Conservation (phyloP, 2,329 filamentous ascomycete species). For the Aspergillus tamarii region DNA sequence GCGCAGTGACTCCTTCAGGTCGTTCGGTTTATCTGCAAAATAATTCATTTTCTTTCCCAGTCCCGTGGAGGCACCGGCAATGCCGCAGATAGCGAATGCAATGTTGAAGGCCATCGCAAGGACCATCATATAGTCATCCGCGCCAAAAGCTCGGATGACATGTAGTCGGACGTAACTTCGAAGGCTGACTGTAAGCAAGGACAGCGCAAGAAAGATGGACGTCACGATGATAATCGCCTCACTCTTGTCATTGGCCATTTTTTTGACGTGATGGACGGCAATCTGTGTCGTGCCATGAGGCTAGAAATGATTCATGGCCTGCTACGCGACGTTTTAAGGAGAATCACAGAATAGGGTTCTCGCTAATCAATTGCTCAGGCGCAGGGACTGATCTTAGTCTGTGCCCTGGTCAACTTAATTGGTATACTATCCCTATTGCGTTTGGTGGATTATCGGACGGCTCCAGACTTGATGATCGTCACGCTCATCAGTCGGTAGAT, state of each 20-base stretch:
- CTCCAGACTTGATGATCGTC: not conserved
- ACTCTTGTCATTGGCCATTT: conserved; percentile 3
- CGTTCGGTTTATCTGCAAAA: not conserved
- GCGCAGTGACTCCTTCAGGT: not conserved
- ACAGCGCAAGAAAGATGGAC: conserved; percentile 37
- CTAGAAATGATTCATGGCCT: not conserved
- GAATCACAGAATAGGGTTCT: not conserved
- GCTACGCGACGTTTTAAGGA: not conserved
- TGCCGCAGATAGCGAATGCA: conserved; percentile 15
- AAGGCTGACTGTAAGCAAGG: conserved; percentile 35
- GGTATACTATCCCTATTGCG: not conserved
- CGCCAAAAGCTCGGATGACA: conserved; percentile 35
- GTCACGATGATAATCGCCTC: conserved; percentile 19
- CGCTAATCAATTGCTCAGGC: no score
- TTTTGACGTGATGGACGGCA: not conserved
- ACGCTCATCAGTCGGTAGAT: not conserved
- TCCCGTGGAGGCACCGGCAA: not conserved
- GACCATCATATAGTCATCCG: conserved; percentile 28
- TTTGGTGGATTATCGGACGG: not conserved
- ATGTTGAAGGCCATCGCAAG: conserved; percentile 24
- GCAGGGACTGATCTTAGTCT: not conserved
- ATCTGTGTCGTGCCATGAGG: not conserved
- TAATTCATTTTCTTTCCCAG: not conserved
- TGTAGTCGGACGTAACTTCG: conserved; percentile 39
- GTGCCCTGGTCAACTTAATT: not conserved